Base-by-base conservation (phyloP, 768 basidiomycete species). In the Pholiota microspora region DNA sequence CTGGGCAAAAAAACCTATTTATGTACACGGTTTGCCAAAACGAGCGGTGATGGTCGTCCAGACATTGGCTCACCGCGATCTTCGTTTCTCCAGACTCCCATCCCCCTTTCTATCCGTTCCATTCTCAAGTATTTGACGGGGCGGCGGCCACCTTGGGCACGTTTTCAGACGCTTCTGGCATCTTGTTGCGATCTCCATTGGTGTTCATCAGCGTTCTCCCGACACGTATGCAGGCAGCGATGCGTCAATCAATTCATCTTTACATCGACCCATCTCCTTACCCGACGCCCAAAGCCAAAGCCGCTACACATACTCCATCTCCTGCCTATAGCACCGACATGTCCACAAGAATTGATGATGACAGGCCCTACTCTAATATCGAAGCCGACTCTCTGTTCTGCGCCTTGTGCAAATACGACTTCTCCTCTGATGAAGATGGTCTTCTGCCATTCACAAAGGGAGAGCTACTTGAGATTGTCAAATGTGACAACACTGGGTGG, bases 401-500 rank as follows among this genome's bases (percentile, higher is more conserved):
- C 7, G 86, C 82, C 12, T 65, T 88, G 7, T 88, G 87, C 68
- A 71, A 87, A 66, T 78, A 84, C 63, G 86, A 90, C 68, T 91
- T 88, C 61, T 64, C 73, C 21, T 80, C 87, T 2, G 71, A 77
- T 21, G 90, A 90, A 59, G 68, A 75, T 13, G 78, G 77, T 61
- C 82, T 85, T 53, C 74, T 91, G 15, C 70, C 79, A 3, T 89
- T 92, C 67, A 69, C 69, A 35, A 80, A 80, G 70, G 81, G 82
- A 57, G 89, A 91, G 58, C 79, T 90, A 18, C 69, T 92, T 25
- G 78, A 81, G 21, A 73, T 92, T 49, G 74, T 92, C 42, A 83
- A 83, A 67, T 76, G 81, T 67, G 87, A 90, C 67, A 75, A 78
- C 10, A 80, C 84, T 1, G 89, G 90, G 8, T 92, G 89, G 89